phyloP scores from a whole-genome alignment of 768 basidiomycete genomes.

The Galerina sulciceps region DNA sequence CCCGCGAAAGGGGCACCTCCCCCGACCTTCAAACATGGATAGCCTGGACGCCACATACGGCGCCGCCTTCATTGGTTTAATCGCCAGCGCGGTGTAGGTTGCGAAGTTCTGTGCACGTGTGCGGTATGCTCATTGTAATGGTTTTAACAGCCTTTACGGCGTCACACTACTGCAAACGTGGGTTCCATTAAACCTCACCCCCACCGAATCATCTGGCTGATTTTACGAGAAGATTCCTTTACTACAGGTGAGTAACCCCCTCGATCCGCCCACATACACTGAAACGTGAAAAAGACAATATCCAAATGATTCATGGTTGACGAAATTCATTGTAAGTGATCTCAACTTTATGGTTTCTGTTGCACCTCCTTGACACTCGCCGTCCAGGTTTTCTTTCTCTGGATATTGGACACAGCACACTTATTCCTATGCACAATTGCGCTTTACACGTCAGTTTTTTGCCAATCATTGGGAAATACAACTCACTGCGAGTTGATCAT shows the following conservation, averaged over 20 bases:
- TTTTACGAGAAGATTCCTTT: constrained; percentile 37
- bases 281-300: constrained; percentile 35
- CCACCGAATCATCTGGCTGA: constrained; percentile 1
- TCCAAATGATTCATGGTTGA: constrained; percentile 39
- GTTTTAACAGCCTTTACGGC: constrained; percentile 44
- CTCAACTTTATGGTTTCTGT: background rate
- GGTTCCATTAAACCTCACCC: constrained; percentile 18
- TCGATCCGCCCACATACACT: background rate
- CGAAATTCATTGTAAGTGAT: constrained; percentile 43
- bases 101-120: background rate
- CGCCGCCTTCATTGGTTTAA: constrained; percentile 47
- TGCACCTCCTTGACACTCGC: background rate
- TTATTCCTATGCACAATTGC: constrained; percentile 46
- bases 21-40: constrained; percentile 49
- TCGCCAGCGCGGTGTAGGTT: constrained; percentile 47
- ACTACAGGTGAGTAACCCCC: constrained; percentile 37
- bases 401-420: constrained; percentile 49
- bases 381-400: constrained; percentile 39
- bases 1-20: constrained; percentile 3
- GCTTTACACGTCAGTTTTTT: constrained; percentile 47
- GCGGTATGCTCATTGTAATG: background rate
- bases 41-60: constrained; percentile 57
- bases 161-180: constrained; percentile 49
- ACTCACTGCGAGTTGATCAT: background rate
- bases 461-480: background rate